Evolutionary conservation across 2,329 filamentous ascomycete genomes (phyloP).

Genomic region (Hymenoscyphus infarciens): DNA sequence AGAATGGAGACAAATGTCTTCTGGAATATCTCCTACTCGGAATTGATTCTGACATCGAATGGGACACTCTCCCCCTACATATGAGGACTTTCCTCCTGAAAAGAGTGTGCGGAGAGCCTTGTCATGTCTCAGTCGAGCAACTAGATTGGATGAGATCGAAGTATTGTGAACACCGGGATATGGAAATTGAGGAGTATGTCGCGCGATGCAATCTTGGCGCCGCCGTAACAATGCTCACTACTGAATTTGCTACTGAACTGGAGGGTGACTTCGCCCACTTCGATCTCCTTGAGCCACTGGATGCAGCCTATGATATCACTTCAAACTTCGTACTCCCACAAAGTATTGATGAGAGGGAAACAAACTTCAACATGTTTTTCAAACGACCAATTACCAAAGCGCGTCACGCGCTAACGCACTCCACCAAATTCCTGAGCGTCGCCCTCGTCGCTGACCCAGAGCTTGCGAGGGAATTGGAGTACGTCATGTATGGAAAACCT

Average conservation of each 20-base stretch:
- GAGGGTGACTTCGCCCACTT: slow-evolving; percentile 5
- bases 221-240: slow-evolving; percentile 39
- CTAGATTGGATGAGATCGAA: slow-evolving; percentile 37
- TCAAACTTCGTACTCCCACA: neutral
- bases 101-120: slow-evolving; percentile 29
- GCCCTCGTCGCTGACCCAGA: slow-evolving; percentile 43
- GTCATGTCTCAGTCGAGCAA: slow-evolving; percentile 39
- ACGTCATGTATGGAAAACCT: slow-evolving; percentile 27
- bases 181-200: slow-evolving; percentile 41
- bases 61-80: slow-evolving; percentile 21
- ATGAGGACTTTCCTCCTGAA: slow-evolving; percentile 13
- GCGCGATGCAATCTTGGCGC: slow-evolving; percentile 48
- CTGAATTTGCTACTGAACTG: slow-evolving; percentile 10
- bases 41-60: slow-evolving; percentile 24
- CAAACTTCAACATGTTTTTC: neutral
- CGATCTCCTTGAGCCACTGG: slow-evolving; percentile 5
- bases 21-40: slow-evolving; percentile 23
- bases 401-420: slow-evolving; percentile 1
- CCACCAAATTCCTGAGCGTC: slow-evolving; percentile 41
- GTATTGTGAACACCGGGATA: slow-evolving; percentile 8
- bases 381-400: neutral
- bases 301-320: slow-evolving; percentile 11
- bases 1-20: slow-evolving; percentile 14
- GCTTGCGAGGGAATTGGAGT: slow-evolving; percentile 42
- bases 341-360: neutral